phyloP scores from a whole-genome alignment of 2,329 filamentous ascomycete genomes.

The Ambrosiella xylebori region DNA sequence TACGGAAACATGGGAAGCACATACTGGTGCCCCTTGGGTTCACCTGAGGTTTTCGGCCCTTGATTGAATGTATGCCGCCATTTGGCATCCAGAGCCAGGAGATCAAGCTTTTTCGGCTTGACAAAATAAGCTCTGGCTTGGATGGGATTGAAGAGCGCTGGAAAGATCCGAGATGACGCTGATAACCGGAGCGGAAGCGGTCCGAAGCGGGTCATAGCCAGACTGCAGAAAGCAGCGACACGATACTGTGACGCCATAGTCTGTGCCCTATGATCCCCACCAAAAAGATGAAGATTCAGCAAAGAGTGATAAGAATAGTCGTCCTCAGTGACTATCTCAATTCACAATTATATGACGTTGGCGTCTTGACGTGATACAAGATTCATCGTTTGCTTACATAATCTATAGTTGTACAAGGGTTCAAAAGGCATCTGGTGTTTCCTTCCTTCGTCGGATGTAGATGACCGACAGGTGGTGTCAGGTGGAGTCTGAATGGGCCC shows the following conservation, averaged over 20 bases:
- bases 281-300: no score
- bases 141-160: neutral
- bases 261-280: no score
- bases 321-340: no score
- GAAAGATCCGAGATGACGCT: neutral
- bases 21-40: conserved; percentile 32
- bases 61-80: conserved; percentile 33
- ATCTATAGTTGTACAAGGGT: no score
- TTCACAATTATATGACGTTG: no score
- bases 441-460: neutral
- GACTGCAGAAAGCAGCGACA: conserved; percentile 2
- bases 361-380: no score
- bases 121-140: neutral
- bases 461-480: neutral
- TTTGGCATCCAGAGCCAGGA: conserved; percentile 25
- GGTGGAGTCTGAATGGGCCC: neutral
- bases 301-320: no score
- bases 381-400: no score
- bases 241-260: neutral
- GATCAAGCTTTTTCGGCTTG: conserved; percentile 10
- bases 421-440: neutral
- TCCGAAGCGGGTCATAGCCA: conserved; percentile 10
- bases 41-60: conserved; percentile 9
- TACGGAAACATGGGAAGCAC: conserved; percentile 89
- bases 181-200: neutral